A percentile compares a stretch with the other conserved stretches of the same genome.
phyloP scores from a whole-genome alignment of 2,329 filamentous ascomycete genomes.

The Scedosporium apiospermum region DNA sequence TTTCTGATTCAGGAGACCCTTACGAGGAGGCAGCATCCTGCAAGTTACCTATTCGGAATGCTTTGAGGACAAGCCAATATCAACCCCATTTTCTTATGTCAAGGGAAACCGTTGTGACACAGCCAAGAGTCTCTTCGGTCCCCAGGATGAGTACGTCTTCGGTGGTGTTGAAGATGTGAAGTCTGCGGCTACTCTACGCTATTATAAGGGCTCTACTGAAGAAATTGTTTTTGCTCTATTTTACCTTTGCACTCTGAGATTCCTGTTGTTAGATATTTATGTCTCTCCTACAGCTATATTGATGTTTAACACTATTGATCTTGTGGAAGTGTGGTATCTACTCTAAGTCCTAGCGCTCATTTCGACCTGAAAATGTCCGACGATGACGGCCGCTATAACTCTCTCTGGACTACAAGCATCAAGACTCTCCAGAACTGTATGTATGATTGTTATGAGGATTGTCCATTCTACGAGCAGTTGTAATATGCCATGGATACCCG shows the following conservation, averaged over 20 bases:
- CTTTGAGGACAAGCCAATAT: conserved; percentile 6
- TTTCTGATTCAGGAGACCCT: too few species aligned
- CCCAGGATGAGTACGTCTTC: conserved; percentile 3
- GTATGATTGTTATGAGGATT: conserved; percentile 23
- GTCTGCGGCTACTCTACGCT: neutral
- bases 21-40: neutral
- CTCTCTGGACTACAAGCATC: conserved; percentile 15
- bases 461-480: conserved; percentile 24
- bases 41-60: conserved; percentile 4
- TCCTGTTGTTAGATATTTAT: too few species aligned
- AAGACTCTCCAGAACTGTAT: conserved; percentile 17
- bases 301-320: too few species aligned
- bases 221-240: too few species aligned
- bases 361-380: neutral
- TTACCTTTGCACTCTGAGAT: too few species aligned
- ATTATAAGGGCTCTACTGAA: neutral
- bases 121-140: neutral
- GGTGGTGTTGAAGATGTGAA: neutral
- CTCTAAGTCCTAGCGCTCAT: conserved; percentile 8
- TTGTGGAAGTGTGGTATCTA: conserved; percentile 8
- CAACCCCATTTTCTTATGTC: neutral
- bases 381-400: neutral
- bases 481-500: conserved; percentile 19
- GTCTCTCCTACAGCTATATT: too few species aligned
- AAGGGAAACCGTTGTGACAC: conserved; percentile 3